These are phyloP conservation scores for Mycosphaerelloides madeirae DNA, from an alignment of 2,329 filamentous ascomycete genomes.

Conservation along the genomic window DNA sequence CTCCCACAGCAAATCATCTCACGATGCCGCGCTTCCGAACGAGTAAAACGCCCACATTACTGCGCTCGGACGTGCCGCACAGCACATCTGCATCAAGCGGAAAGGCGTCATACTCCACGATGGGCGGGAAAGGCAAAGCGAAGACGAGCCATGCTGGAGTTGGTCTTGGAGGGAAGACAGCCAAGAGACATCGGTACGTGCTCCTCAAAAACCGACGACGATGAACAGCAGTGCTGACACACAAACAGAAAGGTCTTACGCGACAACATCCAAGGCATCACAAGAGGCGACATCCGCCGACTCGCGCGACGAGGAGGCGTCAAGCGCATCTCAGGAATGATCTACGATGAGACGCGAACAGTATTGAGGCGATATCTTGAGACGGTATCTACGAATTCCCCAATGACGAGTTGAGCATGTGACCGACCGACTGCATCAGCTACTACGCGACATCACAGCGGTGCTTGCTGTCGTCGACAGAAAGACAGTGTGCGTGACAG, in stretches of 20 bases:
- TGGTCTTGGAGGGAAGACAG: slow-evolving; percentile 12
- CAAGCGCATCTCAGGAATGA: slow-evolving; percentile 61
- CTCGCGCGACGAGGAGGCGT: slow-evolving; percentile 72
- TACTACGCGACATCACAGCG: slow-evolving; percentile 24
- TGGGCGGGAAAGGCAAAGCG: slow-evolving; percentile 15
- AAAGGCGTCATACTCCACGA: neutral
- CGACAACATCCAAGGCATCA: slow-evolving; percentile 98
- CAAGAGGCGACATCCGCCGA: slow-evolving; percentile 64
- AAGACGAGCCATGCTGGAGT: slow-evolving; percentile 16
- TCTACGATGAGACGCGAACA: slow-evolving; percentile 59
- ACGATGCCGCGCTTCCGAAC: neutral
- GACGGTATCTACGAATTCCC: slow-evolving; percentile 50
- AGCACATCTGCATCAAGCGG: neutral
- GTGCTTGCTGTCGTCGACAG: slow-evolving; percentile 18
- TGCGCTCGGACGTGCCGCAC: slow-evolving; percentile 9
- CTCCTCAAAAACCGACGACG: neutral
- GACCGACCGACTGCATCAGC: slow-evolving; percentile 2
- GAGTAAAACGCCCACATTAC: neutral
- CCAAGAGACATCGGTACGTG: slow-evolving; percentile 24
- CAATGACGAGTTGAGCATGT: neutral
- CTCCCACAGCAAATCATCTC: neutral
- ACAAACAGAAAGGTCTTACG: slow-evolving; percentile 88
- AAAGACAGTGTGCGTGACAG: slow-evolving; percentile 60
- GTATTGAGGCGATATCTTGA: slow-evolving; percentile 53
- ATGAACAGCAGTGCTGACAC: neutral